Evolutionary conservation across 2,329 filamentous ascomycete species (phyloP), one percentile per base, ranked within the genome.

Genomic region (Aspergillus glaucus): DNA sequence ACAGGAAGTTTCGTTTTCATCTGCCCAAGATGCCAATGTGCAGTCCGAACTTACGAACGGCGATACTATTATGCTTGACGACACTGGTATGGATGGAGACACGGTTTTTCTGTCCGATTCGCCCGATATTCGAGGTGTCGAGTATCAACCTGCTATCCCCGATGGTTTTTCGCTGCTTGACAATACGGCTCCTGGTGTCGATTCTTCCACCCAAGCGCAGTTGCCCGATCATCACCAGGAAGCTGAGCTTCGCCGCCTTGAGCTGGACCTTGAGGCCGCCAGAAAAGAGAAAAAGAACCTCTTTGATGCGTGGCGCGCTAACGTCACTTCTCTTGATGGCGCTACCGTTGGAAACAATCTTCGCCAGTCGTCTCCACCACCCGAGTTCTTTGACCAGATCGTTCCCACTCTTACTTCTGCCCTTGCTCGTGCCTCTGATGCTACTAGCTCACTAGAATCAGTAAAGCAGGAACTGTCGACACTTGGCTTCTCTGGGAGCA

Each of bases 231-330:
- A 45, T n/a, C 46, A 49, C 7, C 55, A 55, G 26, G 51, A 54
- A 32, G 54, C 57, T 3, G 67, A 71, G 14, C 50, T 62, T 10
- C 49, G 58, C 7, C 47, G 53, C 2, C 60, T 74, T 41, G 58
- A 59, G 1, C 55, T 62, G 12, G 69, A 74, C 30, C 54, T 75
- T n/a, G 65, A 70, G 46, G 55, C 62, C 9, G 68, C 66, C 2
- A 67, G 62, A 41, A 62, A 64, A 44, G 71, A 71, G 43, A 74
- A 73, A 50, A 56, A 53, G 6, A 58, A 59, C 7, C 50, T 75
- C 2, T 74, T 75, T 46, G 58, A 66, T 15, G 66, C 67, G 24
- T 72, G 69, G 55, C 68, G 65, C 21, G 53, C 55, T 37, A 62
- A 57, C 7, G 46, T 69, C 21, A 51, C 56, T 24, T 51, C 53